Conservation (phyloP, 352 stramenopile species). For the Pythium periplocum region DNA sequence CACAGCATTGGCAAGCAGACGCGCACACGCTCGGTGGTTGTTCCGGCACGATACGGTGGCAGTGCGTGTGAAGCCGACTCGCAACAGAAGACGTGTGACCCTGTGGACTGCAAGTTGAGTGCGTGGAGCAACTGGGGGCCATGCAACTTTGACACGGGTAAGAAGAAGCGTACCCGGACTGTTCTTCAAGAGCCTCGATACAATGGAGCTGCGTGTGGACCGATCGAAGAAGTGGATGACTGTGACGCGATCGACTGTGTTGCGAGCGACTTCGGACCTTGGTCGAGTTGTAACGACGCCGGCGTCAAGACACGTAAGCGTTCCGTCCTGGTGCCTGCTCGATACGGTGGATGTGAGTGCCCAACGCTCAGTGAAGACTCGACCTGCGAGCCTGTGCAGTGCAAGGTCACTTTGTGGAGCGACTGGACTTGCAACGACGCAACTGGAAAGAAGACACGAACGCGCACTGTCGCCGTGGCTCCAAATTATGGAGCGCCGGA, state of each 20-base stretch:
- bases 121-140: constrained; percentile 1
- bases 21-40: constrained; percentile 1
- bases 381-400: constrained; percentile 34
- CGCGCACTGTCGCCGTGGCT: constrained; percentile 26
- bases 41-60: constrained; percentile 7
- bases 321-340: constrained; percentile 17
- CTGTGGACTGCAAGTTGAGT: constrained; percentile 8
- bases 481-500: constrained; percentile 29
- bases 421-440: constrained; percentile 39
- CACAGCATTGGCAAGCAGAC: constrained; percentile 33
- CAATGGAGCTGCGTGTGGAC: constrained; percentile 25
- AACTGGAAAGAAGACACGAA: constrained; percentile 38
- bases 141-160: constrained; percentile 27
- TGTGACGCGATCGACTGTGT: constrained; percentile 51
- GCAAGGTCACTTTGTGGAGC: constrained; percentile 31
- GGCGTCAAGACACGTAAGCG: constrained; percentile 26
- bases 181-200: constrained; percentile 28
- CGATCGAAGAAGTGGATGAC: constrained; percentile 16
- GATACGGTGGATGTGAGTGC: constrained; percentile 36
- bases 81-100: constrained; percentile 11
- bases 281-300: constrained; percentile 29
- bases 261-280: constrained; percentile 25
- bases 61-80: constrained; percentile 5
- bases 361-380: constrained; percentile 27
- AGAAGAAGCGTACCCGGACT: constrained; percentile 29